Evolutionary conservation across 495 filamentous ascomycete species (phyloP).

Genomic region (Penicillium nucicola): DNA sequence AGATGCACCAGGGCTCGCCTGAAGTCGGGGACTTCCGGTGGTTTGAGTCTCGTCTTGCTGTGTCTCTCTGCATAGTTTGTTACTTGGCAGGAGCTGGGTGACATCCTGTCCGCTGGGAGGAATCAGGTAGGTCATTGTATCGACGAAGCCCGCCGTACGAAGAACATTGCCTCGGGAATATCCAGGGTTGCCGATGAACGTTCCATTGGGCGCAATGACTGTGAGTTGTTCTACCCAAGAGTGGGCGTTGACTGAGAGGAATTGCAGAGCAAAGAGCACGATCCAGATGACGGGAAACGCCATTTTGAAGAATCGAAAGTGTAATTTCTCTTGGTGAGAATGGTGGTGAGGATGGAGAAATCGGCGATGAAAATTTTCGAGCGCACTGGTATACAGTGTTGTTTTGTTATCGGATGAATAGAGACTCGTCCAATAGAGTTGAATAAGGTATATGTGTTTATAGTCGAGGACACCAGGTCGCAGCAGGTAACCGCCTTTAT

Average conservation of each 20-base stretch:
- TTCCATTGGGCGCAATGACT: conserved; percentile 69
- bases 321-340: not conserved
- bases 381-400: too few species aligned
- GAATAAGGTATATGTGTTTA: too few species aligned
- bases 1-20: conserved; percentile 62
- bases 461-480: too few species aligned
- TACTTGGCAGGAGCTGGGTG: conserved; percentile 24
- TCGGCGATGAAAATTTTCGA: too few species aligned
- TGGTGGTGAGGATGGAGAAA: not conserved
- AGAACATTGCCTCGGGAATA: conserved; percentile 61
- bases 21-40: conserved; percentile 55
- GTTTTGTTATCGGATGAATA: too few species aligned
- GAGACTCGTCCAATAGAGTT: too few species aligned
- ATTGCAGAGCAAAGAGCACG: conserved; percentile 33
- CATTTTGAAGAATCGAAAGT: not conserved
- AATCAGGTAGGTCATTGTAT: conserved; percentile 52
- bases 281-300: conserved; percentile 10
- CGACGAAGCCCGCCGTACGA: conserved; percentile 49
- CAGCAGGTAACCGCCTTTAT: too few species aligned
- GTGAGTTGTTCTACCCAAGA: conserved; percentile 75
- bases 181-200: conserved; percentile 65
- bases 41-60: conserved; percentile 54
- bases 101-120: conserved; percentile 43
- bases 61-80: conserved; percentile 52
- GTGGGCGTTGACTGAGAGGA: conserved; percentile 49